Evolutionary conservation across 805 yeast genomes (phyloP).

Genomic region (Vanderwaltozyma verrucispora): DNA sequence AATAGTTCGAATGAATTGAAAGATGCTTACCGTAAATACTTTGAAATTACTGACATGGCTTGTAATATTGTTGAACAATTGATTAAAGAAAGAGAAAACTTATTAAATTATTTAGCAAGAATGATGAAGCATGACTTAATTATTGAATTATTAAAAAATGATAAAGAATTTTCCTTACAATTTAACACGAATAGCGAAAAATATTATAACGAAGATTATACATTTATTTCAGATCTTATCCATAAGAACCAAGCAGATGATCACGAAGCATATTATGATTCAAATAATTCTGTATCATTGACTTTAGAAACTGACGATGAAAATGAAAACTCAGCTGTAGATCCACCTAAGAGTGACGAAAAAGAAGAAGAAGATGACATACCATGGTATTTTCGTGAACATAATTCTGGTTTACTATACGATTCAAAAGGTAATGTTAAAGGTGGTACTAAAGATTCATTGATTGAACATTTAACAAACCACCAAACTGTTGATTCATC

Average conservation of each 20-base stretch:
- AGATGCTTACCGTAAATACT: constrained; percentile 22
- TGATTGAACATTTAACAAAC: constrained; percentile 68
- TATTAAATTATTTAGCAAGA: constrained; percentile 60
- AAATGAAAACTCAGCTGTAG: constrained; percentile 10
- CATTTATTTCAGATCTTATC: neutral
- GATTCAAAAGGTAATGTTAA: constrained; percentile 61
- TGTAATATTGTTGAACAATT: constrained; percentile 41
- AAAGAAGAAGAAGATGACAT: constrained; percentile 25
- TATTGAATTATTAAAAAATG: constrained; percentile 42
- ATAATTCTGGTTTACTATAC: constrained; percentile 43
- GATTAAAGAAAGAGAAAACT: constrained; percentile 56
- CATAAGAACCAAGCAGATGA: neutral
- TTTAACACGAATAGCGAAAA: neutral
- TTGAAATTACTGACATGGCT: constrained; percentile 24
- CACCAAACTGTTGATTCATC: constrained; percentile 49
- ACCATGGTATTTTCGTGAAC: constrained; percentile 68
- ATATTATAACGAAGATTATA: neutral
- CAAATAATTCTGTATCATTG: neutral
- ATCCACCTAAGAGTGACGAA: too few relatives aligned
- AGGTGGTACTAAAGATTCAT: constrained; percentile 73
- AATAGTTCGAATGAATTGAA: constrained; percentile 24
- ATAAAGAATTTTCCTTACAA: constrained; percentile 8
- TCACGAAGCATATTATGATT: neutral
- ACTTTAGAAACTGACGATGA: neutral
- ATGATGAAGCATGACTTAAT: constrained; percentile 64